Percentiles rank a stretch among this genome's conserved stretches.
Evolutionary conservation across 225 moss, liverwort and hornwort species (phyloP).

Genomic region (Pseudisothecium myosuroides): DNA sequence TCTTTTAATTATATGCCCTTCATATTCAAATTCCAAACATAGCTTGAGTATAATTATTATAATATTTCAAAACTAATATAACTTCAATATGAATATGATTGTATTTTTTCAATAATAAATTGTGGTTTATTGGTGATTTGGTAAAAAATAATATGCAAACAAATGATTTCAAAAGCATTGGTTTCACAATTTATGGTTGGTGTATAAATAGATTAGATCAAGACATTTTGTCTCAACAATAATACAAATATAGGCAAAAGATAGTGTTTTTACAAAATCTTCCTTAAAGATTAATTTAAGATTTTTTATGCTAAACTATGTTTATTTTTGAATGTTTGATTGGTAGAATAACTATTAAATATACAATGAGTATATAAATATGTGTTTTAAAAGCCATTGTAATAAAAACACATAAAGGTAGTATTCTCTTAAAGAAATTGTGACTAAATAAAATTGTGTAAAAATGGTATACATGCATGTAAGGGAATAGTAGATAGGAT

Average conservation of each 20-base stretch:
- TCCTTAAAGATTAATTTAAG: no score
- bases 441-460: background rate
- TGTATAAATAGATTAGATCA: no score
- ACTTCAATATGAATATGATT: background rate
- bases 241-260: background rate
- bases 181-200: background rate
- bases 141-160: background rate
- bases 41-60: background rate
- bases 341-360: background rate
- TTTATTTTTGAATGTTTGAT: background rate
- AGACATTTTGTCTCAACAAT: background rate
- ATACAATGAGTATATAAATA: background rate
- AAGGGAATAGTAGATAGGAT: background rate
- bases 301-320: no score
- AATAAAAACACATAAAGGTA: background rate
- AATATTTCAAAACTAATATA: background rate
- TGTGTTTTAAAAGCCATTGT: background rate
- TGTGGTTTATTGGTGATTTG: background rate
- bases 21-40: background rate
- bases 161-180: background rate
- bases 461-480: rapidly evolving
- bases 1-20: background rate
- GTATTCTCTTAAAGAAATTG: background rate
- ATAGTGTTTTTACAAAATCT: background rate
- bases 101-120: background rate